phyloP scores from a whole-genome alignment of 108 stramenopile genomes.

The Asterionellopsis glacialis region DNA sequence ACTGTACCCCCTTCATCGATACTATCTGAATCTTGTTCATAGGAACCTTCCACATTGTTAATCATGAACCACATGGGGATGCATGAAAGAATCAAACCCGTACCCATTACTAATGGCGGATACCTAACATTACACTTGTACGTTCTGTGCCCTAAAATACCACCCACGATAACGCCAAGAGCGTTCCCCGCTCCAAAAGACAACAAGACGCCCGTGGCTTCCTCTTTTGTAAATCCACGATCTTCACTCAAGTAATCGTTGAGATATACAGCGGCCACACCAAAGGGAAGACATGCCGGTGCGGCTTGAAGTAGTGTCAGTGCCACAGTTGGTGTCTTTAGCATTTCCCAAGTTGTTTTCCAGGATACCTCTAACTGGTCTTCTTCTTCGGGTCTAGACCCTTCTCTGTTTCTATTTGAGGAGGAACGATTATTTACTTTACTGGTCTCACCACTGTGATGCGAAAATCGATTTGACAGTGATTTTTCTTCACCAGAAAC shows the following conservation, averaged over 20 bases:
- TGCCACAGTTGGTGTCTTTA: constrained; percentile 35
- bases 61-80: constrained; percentile 38
- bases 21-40: constrained; percentile 8
- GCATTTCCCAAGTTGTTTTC: constrained; percentile 24
- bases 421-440: no score
- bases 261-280: constrained; percentile 36
- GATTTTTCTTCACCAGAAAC: no score
- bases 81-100: constrained; percentile 25
- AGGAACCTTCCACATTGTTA: constrained; percentile 6
- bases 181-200: constrained; percentile 49
- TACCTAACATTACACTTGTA: constrained; percentile 33
- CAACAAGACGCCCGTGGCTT: constrained; percentile 33
- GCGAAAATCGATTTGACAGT: no score
- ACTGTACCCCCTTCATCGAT: no score
- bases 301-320: constrained; percentile 43
- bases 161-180: constrained; percentile 29
- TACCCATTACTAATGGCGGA: constrained; percentile 36
- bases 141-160: constrained; percentile 23
- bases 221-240: constrained; percentile 37
- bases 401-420: not conserved
- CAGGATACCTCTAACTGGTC: constrained; percentile 18
- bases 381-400: constrained; percentile 2
- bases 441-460: no score
- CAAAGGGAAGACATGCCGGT: constrained; percentile 47
- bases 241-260: constrained; percentile 48